Base-by-base conservation (phyloP, 805 yeast species). In the Nakazawaea peltata region DNA sequence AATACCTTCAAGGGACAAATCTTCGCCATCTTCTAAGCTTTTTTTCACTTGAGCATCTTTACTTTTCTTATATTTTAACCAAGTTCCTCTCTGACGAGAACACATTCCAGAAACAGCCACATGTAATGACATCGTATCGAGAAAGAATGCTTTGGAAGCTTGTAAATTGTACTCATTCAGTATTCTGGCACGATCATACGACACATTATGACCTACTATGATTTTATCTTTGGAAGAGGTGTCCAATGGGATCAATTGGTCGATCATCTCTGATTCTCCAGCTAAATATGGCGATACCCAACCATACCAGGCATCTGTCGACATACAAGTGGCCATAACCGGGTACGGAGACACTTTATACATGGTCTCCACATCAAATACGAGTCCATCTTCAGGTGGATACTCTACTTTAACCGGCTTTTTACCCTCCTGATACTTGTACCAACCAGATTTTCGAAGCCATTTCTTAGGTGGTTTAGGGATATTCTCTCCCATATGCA, bases 91-190 rank as follows among this genome's bases (percentile, higher is more conserved):
- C 50, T 92, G 98, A 46, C 84, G 77, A 2, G 97, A 84, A 53
- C 96, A 85, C 72, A 92, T 80, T 0, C 99, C 99, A 33, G 81
- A 75, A 0, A 78, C 74, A 1, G 97, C 94, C 23, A 88, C 75
- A 56, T 92, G 99, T 14, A 92, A 59, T 1, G 97, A 81, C 87
- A 90, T 83, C 1, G 95, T 88, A 55, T 92, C 99, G 39, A 94
- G 44, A 49, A 64, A 92, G 56, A 86, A 87, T 2, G 84, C 82
- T 44, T 79, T 75, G 1, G 94, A 66, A 30, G 65, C 71, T 22
- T 63, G 55, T 24, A 88, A 51, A 46, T 69, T 67, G 57, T 92
- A 92, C 53, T 92, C 98, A 37, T 92, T 97, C 21, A 62, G 45
- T 1, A 90, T 74, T 24, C 95, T 67, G 1, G 95, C 90, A 30